Evolutionary conservation across 352 stramenopile species (phyloP).

Genomic region (Globisporangium middletonii): DNA sequence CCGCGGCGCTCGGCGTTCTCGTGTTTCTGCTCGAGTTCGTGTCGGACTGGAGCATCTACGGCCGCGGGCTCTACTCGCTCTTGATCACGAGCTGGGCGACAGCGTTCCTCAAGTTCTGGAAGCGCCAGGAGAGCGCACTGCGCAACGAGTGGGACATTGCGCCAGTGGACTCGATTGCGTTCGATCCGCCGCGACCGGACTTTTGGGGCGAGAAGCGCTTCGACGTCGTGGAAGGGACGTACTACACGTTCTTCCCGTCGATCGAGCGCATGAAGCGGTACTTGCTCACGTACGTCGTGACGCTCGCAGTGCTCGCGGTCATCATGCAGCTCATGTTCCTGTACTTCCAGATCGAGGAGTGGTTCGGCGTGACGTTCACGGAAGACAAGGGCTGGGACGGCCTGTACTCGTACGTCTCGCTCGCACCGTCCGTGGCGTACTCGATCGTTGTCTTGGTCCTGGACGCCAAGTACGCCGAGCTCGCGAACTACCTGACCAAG

Average conservation of each 20-base stretch:
- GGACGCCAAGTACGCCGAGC: conserved; percentile 83
- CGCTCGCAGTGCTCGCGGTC: conserved; percentile 55
- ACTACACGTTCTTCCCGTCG: conserved; percentile 82
- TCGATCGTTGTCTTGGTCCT: conserved; percentile 70
- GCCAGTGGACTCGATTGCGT: conserved; percentile 24
- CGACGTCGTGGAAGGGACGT: conserved; percentile 71
- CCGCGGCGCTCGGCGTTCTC: conserved; percentile 82
- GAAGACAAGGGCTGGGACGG: conserved; percentile 58
- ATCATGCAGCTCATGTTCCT: conserved; percentile 77
- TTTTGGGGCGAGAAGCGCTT: conserved; percentile 72
- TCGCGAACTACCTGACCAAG: conserved; percentile 91
- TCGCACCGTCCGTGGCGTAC: conserved; percentile 67
- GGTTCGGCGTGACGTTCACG: conserved; percentile 51
- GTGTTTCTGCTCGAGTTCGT: conserved; percentile 85
- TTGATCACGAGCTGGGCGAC: conserved; percentile 89
- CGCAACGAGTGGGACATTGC: conserved; percentile 83
- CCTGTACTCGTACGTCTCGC: conserved; percentile 59
- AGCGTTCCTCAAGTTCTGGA: conserved; percentile 90
- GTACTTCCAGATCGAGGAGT: conserved; percentile 78
- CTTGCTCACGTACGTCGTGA: conserved; percentile 58
- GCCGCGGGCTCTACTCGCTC: conserved; percentile 78
- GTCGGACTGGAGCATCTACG: conserved; percentile 48
- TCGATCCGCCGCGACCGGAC: conserved; percentile 55
- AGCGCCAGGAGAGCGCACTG: conserved; percentile 80
- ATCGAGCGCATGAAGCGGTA: conserved; percentile 77